Conservation (phyloP, 2,329 filamentous ascomycete species). For the Pezicula neosporulosa region DNA sequence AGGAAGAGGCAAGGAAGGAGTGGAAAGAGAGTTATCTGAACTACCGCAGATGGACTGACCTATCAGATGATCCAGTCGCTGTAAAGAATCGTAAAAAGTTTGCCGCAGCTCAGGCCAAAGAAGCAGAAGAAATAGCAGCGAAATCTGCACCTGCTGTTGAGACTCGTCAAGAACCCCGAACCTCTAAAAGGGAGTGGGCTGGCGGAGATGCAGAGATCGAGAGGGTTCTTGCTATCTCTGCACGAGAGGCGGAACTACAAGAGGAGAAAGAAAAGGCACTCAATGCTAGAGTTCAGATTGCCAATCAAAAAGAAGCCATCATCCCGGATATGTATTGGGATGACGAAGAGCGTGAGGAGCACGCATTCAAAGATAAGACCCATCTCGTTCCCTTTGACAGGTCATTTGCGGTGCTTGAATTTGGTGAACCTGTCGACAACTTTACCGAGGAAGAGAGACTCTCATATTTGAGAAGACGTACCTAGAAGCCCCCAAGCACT, state of each 20-base stretch:
- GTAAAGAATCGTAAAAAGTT: constrained; percentile 25
- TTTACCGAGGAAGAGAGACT: constrained; percentile 70
- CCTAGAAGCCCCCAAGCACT: constrained; percentile 75
- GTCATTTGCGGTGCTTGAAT: constrained; percentile 67
- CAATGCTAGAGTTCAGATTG: constrained; percentile 65
- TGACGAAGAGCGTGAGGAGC: constrained; percentile 53
- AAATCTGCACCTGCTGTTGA: constrained; percentile 40
- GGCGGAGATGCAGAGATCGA: constrained; percentile 73
- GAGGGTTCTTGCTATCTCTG: constrained; percentile 49
- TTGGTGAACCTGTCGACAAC: constrained; percentile 69
- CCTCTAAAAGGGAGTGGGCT: constrained; percentile 49
- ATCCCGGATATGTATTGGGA: constrained; percentile 69
- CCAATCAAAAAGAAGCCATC: constrained; percentile 72
- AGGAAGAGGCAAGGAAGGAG: constrained; percentile 18
- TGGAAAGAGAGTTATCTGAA: constrained; percentile 23
- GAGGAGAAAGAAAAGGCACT: constrained; percentile 62
- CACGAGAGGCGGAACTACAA: constrained; percentile 66
- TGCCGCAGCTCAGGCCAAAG: constrained; percentile 17
- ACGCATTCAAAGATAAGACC: constrained; percentile 61
- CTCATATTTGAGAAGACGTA: constrained; percentile 71
- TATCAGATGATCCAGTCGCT: constrained; percentile 22
- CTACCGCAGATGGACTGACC: constrained; percentile 26
- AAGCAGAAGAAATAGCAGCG: constrained; percentile 21
- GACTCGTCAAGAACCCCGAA: constrained; percentile 52
- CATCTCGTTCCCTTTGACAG: constrained; percentile 62